Evolutionary conservation across 2,329 filamentous ascomycete genomes (phyloP), one percentile per base, ranked within the genome.

Genomic region (Penicillium rolfsii): DNA sequence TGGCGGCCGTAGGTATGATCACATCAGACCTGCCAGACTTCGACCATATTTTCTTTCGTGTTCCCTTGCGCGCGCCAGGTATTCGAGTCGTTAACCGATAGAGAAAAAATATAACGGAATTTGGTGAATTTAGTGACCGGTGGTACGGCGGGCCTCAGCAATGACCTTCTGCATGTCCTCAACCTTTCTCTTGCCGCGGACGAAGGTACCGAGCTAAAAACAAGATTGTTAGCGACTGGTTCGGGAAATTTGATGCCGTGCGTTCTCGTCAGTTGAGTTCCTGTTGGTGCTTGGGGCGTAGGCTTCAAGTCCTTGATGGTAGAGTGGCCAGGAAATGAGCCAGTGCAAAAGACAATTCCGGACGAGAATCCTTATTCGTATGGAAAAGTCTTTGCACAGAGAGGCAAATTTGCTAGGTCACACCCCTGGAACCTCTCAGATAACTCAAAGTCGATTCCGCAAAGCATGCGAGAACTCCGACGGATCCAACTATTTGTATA

Each of bases 161-260:
- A 99, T 99, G 83, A 99, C 91, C 77, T 91, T 89, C 85, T 93
- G 91, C 85, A 99, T 92, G 86, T 98, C 94, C 81, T 99, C 95
- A 74, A 99, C 95, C 94, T 99, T 99, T 81, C 87, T 89, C 94
- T 99, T 99, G 79, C 94, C 94, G 82, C 95, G 94, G 79, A 91
- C 91, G 83, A 98, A 98, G 75, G 95, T 98, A 81, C 95, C 95
- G 86, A 99, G 93, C 90, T 95, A 69, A 54, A 68, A 61, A 59
- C 12, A 22, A 56, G 55, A 26, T 64, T 50, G 67, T 72, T 66
- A 71, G 68, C 50, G 9, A 43, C 55, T 28, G n/a, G 36, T 58
- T 45, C 33, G n/a, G 9, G 16, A 11, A 48, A 30, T 7, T 26
- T 56, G 5, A 33, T 8, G 35, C 38, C 5, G 52, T 36, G 52